Evolutionary conservation across 2,329 filamentous ascomycete species (phyloP).

Genomic region (Canariomyces notabilis): DNA sequence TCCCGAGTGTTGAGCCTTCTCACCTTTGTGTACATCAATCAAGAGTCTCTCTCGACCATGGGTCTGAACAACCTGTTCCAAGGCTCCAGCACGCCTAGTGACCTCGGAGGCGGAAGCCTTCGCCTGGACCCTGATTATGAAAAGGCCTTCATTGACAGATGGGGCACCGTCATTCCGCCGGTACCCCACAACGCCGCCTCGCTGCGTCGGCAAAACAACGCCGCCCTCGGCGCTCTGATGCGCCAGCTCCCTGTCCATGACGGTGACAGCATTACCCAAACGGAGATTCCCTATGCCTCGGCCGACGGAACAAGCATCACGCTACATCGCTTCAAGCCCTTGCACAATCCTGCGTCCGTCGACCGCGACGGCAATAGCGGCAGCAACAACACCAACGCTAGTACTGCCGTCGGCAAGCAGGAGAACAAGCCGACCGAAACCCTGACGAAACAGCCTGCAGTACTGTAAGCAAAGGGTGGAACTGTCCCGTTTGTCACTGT

Average conservation of each 20-base stretch:
- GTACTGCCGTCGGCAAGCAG: too few species aligned
- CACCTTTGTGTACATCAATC: too few species aligned
- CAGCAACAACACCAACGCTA: background rate
- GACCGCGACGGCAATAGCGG: background rate
- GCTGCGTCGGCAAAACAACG: slow-evolving; percentile 9
- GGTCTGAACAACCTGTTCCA: too few species aligned
- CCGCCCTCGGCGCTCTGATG: background rate
- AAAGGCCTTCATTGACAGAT: background rate
- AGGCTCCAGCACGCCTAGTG: too few species aligned
- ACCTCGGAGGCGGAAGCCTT: background rate
- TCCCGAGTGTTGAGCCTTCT: background rate
- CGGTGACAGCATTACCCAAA: slow-evolving; percentile 2
- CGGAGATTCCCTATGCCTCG: slow-evolving; percentile 6
- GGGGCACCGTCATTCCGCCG: background rate
- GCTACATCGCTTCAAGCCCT: slow-evolving; percentile 14
- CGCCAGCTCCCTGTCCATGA: background rate
- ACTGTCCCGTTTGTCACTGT: too few species aligned
- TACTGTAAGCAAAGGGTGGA: too few species aligned
- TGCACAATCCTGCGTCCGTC: background rate
- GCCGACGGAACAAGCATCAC: slow-evolving; percentile 9
- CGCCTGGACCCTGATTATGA: slow-evolving; percentile 17
- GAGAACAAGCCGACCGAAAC: too few species aligned
- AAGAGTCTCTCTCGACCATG: too few species aligned
- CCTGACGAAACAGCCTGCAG: too few species aligned
- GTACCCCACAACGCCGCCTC: background rate